Evolutionary conservation across 169 alveolate species (phyloP).

Genomic region (Condylostoma magnum): DNA sequence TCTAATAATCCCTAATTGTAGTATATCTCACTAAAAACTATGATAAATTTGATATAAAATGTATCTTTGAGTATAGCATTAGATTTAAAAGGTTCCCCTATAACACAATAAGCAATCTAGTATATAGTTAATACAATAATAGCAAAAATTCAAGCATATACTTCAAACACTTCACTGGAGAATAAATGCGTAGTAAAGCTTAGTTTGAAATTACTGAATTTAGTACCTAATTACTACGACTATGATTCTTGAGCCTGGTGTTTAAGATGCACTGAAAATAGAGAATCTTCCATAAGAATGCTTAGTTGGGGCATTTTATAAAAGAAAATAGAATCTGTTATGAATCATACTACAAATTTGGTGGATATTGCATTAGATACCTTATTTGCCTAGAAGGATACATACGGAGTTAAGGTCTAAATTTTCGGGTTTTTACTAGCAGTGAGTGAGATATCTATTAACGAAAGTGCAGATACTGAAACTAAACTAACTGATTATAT

Average conservation of each 20-base stretch:
- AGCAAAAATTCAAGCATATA: background rate
- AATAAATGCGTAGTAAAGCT: background rate
- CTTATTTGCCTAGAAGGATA: background rate
- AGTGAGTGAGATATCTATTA: background rate
- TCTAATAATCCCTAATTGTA: background rate
- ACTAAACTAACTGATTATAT: background rate
- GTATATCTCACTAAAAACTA: background rate
- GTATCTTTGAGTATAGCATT: background rate
- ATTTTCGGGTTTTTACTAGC: background rate
- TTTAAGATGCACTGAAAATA: background rate
- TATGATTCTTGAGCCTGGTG: background rate
- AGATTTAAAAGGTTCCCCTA: constrained; percentile 1
- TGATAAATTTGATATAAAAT: background rate
- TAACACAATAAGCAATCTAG: background rate
- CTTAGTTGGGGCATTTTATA: constrained; percentile 10
- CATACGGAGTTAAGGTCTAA: constrained; percentile 15
- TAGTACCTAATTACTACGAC: background rate
- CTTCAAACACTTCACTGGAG: background rate
- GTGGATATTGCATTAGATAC: constrained; percentile 19
- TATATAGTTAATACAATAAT: background rate
- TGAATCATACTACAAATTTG: background rate
- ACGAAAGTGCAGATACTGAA: constrained; percentile 1
- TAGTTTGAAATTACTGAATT: background rate
- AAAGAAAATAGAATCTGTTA: background rate
- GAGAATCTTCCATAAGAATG: constrained; percentile 7